Conservation (phyloP, 495 filamentous ascomycete species). For the Penicillium manginii region DNA sequence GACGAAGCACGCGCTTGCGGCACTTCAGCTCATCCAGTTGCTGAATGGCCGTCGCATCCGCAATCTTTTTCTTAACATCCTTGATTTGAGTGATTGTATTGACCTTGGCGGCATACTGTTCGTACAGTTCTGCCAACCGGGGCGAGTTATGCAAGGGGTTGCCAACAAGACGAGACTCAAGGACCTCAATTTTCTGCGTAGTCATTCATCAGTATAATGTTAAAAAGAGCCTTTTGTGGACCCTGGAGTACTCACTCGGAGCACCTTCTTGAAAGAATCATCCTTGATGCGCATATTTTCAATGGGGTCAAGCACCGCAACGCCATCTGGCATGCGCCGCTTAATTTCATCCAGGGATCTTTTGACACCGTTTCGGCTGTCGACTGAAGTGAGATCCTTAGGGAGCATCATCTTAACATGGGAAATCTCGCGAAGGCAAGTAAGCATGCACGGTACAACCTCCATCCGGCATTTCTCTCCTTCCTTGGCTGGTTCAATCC, state of each 20-base stretch:
- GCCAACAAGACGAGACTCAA: conserved; percentile 85
- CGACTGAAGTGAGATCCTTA: conserved; percentile 63
- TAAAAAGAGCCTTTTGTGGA: neutral
- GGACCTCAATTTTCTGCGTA: conserved; percentile 84
- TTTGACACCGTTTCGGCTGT: conserved; percentile 66
- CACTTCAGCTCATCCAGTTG: conserved; percentile 96
- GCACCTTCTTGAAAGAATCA: conserved; percentile 87
- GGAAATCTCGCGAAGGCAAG: conserved; percentile 76
- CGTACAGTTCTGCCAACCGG: conserved; percentile 76
- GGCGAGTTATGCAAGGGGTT: conserved; percentile 92
- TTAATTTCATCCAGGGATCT: conserved; percentile 74
- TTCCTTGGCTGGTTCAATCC: conserved; percentile 62
- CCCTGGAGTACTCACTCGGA: conserved; percentile 58
- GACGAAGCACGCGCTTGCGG: conserved; percentile 92
- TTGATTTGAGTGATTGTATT: conserved; percentile 78
- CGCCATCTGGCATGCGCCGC: conserved; percentile 87
- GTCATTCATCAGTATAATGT: conserved; percentile 12
- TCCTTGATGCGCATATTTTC: conserved; percentile 94
- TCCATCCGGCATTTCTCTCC: conserved; percentile 78
- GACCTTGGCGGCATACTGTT: conserved; percentile 81
- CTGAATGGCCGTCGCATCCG: conserved; percentile 77
- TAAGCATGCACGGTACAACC: conserved; percentile 83
- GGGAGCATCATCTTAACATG: conserved; percentile 80
- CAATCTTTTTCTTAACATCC: conserved; percentile 81
- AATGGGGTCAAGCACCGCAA: conserved; percentile 86